Evolutionary conservation across 2,329 filamentous ascomycete species (phyloP), one percentile per base, ranked within the genome.

Genomic region (Cordyceps fumosorosea): DNA sequence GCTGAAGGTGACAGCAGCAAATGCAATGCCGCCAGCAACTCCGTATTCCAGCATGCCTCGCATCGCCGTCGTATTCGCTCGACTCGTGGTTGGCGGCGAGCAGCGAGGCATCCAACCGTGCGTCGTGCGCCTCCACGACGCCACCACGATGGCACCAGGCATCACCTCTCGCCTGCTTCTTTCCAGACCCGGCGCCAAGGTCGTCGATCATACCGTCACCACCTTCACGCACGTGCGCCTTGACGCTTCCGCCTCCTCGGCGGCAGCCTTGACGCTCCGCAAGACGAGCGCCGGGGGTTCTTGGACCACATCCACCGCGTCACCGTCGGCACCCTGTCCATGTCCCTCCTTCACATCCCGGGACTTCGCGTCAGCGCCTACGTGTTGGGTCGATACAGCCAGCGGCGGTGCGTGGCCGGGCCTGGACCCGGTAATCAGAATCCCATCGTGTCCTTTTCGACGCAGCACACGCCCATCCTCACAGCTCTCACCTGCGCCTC

Each of bases 201-300:
- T 56, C 2, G n/a, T 73, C 22, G 66, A 73, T 62, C 71, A 75
- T 58, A 63, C 71, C 16, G 64, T 76, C 8, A 75, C 74, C 5
- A 69, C 64, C 3, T 76, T 75, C 61, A 34, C 69, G 40, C 68
- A 75, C 32, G 71, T 75, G 0, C 64, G 60, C 1, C 67, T 76
- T 3, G 59, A 64, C 3, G 37, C 62, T 1, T 65, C 56, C 0
- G 66, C 73, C 66, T 76, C 1, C 68, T 76, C 0, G 71, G 73
- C 0, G 64, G 64, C 29, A 29, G 29, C 1, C n/a, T 62, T 45
- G 24, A 65, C 29, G 37, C 26, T 16, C 56, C 68, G 1, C 11
- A 56, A 1, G 63, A 72, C 40, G 56, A 65, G n/a, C 69, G 68
- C 8, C 24, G 56, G 0, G 67, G 68, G 2, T 74, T 76, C 58